Base-by-base conservation (phyloP, 305 asterid species). In the Caryopteris hybrid region DNA sequence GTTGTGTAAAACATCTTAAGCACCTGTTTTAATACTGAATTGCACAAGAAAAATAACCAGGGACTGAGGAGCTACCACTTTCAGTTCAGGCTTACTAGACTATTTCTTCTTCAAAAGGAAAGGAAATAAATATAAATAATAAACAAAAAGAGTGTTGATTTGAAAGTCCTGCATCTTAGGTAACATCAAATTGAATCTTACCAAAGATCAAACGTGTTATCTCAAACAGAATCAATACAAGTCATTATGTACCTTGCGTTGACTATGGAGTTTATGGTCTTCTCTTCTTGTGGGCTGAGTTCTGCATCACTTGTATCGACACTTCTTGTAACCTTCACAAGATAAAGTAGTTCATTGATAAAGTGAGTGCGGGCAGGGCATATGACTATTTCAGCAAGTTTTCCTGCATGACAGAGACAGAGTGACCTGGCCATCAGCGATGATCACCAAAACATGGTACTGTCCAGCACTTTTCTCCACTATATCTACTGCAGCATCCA, bases 341-440 rank as follows among this genome's bases (percentile, higher is more conserved):
- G 74, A 68, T 69, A 60, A 66, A 64, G 68, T 52, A 63, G 23
- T 53, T 47, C 25, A 62, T 38, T 42, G 48, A 47, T 69, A 59
- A 68, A 52, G 57, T 36, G 58, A 63, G 68, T 43, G 52, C 17
- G 64, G 33, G 29, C 18, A 59, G 10, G 50, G 18, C 2, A 0
- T 17, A 2, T 4, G 33, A 60, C 36, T 18, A 29, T 46, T 61
- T 53, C 66, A 36, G 6, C 55, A 53, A 2, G 13, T 13, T 33
- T 56, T 47, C 27, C 6, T 55, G 39, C 14, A 16, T 2, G 36
- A 18, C 73, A 34, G 29, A 18, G 50, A 31, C 41, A 39, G 68
- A 68, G 66, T 1, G 46, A 88, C 96, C 94, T 88, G 97, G 76
- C 97, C 97, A 68, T 88, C 97, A 61, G 97, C 97, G 41, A 90